Evolutionary conservation across 306 rosid species (phyloP).

Genomic region (Cercis canadensis): DNA sequence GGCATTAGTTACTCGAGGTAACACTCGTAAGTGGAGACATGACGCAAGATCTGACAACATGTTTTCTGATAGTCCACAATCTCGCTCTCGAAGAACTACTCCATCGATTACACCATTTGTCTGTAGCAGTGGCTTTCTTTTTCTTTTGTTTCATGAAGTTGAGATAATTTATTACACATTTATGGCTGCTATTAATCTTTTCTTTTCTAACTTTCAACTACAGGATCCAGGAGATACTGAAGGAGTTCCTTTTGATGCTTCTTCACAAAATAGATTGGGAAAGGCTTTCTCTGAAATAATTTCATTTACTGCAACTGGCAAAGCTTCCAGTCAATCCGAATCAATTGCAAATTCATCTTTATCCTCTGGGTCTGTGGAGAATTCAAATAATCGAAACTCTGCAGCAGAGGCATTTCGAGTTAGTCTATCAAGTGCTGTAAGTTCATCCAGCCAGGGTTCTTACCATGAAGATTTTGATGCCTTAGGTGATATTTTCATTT

Average conservation of each 20-base stretch:
- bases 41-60: conserved; percentile 61
- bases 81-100: conserved; percentile 62
- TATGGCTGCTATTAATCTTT: conserved; percentile 23
- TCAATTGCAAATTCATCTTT: conserved; percentile 54
- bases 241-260: conserved; percentile 51
- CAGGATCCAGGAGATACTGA: conserved; percentile 79
- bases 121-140: conserved; percentile 46
- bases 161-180: conserved; percentile 31
- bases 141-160: conserved; percentile 35
- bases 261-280: conserved; percentile 65
- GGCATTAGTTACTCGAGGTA: conserved; percentile 73
- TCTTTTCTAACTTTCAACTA: conserved; percentile 29
- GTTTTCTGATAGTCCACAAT: conserved; percentile 59
- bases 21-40: conserved; percentile 55
- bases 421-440: conserved; percentile 91
- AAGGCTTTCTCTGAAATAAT: conserved; percentile 83
- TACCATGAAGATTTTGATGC: conserved; percentile 82
- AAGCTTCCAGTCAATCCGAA: conserved; percentile 57
- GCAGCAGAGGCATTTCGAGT: conserved; percentile 75
- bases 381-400: conserved; percentile 73
- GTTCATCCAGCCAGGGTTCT: conserved; percentile 96
- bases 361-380: conserved; percentile 64
- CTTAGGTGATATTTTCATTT: conserved; percentile 79
- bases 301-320: conserved; percentile 61
- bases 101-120: conserved; percentile 73